phyloP scores from a whole-genome alignment of 2,329 filamentous ascomycete genomes.

The Celoporthe dispersa region DNA sequence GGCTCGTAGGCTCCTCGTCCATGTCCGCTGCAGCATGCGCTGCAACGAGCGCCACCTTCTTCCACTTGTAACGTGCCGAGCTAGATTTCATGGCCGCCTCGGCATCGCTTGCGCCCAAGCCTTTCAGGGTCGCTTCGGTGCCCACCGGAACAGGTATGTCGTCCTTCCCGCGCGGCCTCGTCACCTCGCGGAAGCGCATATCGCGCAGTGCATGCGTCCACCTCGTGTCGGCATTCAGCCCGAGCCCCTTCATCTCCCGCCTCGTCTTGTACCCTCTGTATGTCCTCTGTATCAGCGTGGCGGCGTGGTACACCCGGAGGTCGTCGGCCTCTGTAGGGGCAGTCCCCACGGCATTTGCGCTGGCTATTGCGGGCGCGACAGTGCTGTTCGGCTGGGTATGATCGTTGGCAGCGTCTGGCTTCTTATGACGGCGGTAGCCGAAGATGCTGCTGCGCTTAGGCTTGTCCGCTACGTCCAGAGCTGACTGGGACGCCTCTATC shows the following conservation, averaged over 20 bases:
- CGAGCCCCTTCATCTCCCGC: slow-evolving; percentile 70
- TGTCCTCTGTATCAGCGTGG: slow-evolving; percentile 67
- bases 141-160: slow-evolving; percentile 30
- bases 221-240: slow-evolving; percentile 69
- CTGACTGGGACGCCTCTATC: slow-evolving; percentile 15
- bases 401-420: slow-evolving; percentile 13
- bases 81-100: slow-evolving; percentile 33
- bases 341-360: slow-evolving; percentile 16
- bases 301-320: slow-evolving; percentile 48
- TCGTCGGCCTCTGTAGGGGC: slow-evolving; percentile 32
- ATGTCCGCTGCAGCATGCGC: slow-evolving; percentile 74
- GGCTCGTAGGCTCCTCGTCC: slow-evolving; percentile 41
- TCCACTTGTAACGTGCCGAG: slow-evolving; percentile 72
- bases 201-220: slow-evolving; percentile 72
- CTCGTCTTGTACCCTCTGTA: slow-evolving; percentile 79
- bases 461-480: slow-evolving; percentile 10
- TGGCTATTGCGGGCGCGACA: slow-evolving; percentile 17
- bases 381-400: slow-evolving; percentile 19
- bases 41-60: slow-evolving; percentile 71
- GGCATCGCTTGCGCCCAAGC: slow-evolving; percentile 21
- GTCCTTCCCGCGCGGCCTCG: slow-evolving; percentile 47
- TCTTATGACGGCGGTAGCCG: slow-evolving; percentile 20
- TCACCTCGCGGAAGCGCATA: slow-evolving; percentile 57
- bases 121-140: slow-evolving; percentile 28
- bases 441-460: slow-evolving; percentile 34